Conservation (phyloP, 1,284 basidiomycete species). For the Grifola frondosa region DNA sequence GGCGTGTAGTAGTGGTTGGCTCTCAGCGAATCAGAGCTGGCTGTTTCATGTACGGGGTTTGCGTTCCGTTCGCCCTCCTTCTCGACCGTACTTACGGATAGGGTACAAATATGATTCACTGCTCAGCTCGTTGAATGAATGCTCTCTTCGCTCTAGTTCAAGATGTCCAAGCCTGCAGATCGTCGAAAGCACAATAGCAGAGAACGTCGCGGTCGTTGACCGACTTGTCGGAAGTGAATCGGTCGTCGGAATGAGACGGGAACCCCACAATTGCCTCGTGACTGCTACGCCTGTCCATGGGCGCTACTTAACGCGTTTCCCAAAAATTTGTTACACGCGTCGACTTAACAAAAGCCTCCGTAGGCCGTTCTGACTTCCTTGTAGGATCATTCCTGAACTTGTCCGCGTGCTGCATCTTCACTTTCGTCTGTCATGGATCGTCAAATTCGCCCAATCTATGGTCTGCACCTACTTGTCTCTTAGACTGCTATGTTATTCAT, state of each 20-base stretch:
- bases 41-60: not conserved
- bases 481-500: slow-evolving; percentile 8
- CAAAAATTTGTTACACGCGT: slow-evolving; percentile 18
- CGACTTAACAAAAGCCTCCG: too few species aligned
- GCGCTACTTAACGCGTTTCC: slow-evolving; percentile 18
- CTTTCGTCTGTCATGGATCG: slow-evolving; percentile 59
- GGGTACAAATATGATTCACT: too few species aligned
- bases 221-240: slow-evolving; percentile 6
- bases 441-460: slow-evolving; percentile 79
- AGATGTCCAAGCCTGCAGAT: not conserved
- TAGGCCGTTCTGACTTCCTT: too few species aligned
- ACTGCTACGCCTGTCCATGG: slow-evolving; percentile 16
- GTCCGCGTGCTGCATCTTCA: slow-evolving; percentile 8
- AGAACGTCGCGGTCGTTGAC: slow-evolving; percentile 1
- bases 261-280: slow-evolving; percentile 18
- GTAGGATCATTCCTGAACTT: slow-evolving; percentile 8
- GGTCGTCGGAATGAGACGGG: slow-evolving; percentile 22
- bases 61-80: too few species aligned
- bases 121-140: too few species aligned
- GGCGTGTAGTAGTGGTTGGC: not conserved
- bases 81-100: too few species aligned
- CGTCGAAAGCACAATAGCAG: not conserved
- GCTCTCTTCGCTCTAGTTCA: too few species aligned
- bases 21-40: too few species aligned
- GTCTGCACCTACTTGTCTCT: slow-evolving; percentile 37